Evolutionary conservation across 345 rosid genomes (phyloP).

Genomic region (Syzygium aqueum): DNA sequence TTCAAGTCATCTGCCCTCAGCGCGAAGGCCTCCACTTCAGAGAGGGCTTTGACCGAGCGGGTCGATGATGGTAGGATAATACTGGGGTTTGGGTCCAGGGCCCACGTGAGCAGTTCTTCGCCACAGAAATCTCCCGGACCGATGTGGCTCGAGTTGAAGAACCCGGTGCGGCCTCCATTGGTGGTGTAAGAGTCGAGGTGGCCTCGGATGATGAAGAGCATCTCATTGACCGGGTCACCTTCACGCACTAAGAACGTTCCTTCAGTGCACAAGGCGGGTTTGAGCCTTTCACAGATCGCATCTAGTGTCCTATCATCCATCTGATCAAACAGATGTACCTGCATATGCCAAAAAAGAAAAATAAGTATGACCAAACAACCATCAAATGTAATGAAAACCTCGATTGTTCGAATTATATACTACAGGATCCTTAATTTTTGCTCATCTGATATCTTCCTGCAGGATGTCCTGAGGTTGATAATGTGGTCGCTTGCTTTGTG

Average conservation of each 20-base stretch:
- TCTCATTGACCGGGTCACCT: constrained; percentile 19
- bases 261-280: constrained; percentile 12
- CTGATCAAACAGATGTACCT: not conserved
- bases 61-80: constrained; percentile 19
- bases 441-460: not conserved
- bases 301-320: constrained; percentile 15
- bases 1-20: constrained; percentile 15
- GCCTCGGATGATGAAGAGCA: constrained; percentile 26
- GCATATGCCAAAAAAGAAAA: not conserved
- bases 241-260: constrained; percentile 14
- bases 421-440: not conserved
- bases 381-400: not conserved
- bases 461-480: not conserved
- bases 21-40: constrained; percentile 23
- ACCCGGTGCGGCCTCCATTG: constrained; percentile 16
- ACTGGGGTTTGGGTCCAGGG: constrained; percentile 11
- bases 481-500: not conserved
- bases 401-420: not conserved
- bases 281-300: constrained; percentile 19
- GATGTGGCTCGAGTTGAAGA: constrained; percentile 18
- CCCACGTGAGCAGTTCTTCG: constrained; percentile 22
- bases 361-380: not conserved
- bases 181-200: constrained; percentile 20
- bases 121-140: constrained; percentile 28
- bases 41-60: constrained; percentile 15